Percentiles rank a stretch among this genome's conserved stretches.
phyloP scores from a whole-genome alignment of 179 eudicot species.

The Patellifolia procumbens region DNA sequence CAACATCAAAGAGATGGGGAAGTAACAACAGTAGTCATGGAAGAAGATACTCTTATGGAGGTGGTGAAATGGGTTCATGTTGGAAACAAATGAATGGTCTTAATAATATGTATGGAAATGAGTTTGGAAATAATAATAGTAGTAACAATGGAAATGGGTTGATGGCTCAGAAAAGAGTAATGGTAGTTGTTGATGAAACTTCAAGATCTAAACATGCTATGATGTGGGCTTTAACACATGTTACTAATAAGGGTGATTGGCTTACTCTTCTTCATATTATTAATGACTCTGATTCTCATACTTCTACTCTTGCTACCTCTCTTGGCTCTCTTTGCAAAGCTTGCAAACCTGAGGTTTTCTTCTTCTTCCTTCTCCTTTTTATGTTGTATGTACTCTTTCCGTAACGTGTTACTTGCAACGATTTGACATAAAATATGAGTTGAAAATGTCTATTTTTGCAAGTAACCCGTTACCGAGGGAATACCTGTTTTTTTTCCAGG shows the following conservation, averaged over 20 bases:
- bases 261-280: conserved; percentile 74
- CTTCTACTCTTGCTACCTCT: conserved; percentile 58
- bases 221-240: conserved; percentile 96
- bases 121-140: conserved; percentile 3
- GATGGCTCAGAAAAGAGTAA: conserved; percentile 67
- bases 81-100: conserved; percentile 61
- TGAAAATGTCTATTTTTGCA: not conserved
- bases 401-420: not conserved
- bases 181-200: conserved; percentile 81
- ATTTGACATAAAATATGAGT: too few relatives aligned
- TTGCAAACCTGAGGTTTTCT: conserved; percentile 71
- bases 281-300: conserved; percentile 25
- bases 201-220: conserved; percentile 83
- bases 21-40: conserved; percentile 16
- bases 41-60: conserved; percentile 22
- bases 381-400: not conserved
- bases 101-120: conserved; percentile 34
- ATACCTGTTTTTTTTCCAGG: not conserved
- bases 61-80: conserved; percentile 30
- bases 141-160: not conserved
- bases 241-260: conserved; percentile 74
- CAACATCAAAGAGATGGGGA: conserved; percentile 61
- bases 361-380: conserved; percentile 2
- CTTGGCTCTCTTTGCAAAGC: conserved; percentile 88
- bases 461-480: too few relatives aligned